Evolutionary conservation across 257 asterid genomes (phyloP).

Genomic region (Pogostemon cablin): DNA sequence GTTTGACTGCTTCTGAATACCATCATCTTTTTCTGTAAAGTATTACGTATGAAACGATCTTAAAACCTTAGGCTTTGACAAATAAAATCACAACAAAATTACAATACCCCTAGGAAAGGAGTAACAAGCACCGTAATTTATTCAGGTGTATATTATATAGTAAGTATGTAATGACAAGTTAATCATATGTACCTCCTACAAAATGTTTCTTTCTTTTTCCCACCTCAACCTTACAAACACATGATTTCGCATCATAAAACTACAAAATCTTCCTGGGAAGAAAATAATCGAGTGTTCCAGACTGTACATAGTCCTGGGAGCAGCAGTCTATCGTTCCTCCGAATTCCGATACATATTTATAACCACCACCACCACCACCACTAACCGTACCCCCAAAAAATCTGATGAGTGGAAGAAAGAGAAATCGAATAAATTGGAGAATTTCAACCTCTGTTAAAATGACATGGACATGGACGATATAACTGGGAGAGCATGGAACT

Average conservation of each 20-base stretch:
- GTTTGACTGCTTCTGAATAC: no score
- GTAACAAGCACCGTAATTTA: not conserved
- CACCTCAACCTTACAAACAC: slow-evolving; percentile 27
- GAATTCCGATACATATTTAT: slow-evolving; percentile 24
- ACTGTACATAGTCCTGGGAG: slow-evolving; percentile 58
- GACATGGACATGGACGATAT: not conserved
- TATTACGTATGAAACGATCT: no score
- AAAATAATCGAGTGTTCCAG: slow-evolving; percentile 35
- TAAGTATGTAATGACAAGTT: not conserved
- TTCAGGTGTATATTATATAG: slow-evolving; percentile 1
- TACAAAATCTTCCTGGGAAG: slow-evolving; percentile 42
- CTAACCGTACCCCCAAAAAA: not conserved
- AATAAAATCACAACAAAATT: no score
- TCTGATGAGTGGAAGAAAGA: slow-evolving; percentile 5
- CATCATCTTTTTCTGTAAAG: no score
- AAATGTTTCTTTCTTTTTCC: slow-evolving; percentile 21
- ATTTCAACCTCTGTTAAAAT: slow-evolving; percentile 18
- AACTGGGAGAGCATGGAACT: slow-evolving; percentile 18
- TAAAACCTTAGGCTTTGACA: no score
- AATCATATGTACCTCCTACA: slow-evolving; percentile 10
- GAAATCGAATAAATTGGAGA: slow-evolving; percentile 20
- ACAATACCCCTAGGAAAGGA: no score
- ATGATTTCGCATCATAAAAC: slow-evolving; percentile 26
- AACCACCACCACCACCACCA: slow-evolving; percentile 14
- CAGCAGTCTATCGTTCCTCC: slow-evolving; percentile 32